Evolutionary conservation across 2,329 filamentous ascomycete species (phyloP).

Genomic region (Diaporthe humulicola): DNA sequence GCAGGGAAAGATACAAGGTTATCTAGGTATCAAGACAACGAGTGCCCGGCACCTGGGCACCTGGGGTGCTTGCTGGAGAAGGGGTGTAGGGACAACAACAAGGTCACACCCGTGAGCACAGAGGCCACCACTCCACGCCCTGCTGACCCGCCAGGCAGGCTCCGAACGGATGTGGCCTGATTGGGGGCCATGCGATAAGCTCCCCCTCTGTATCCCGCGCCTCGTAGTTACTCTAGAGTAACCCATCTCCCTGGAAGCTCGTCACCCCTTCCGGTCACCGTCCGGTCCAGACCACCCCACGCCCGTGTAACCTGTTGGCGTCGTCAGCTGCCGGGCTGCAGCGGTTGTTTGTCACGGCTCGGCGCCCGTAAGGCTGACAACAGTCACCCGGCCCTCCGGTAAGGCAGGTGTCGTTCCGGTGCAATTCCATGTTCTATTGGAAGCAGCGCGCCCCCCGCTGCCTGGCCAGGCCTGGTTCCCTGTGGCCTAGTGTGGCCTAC

Average conservation of each 20-base stretch:
- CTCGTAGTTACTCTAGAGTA: neutral
- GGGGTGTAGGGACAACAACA: neutral
- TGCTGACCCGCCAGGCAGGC: conserved; percentile 16
- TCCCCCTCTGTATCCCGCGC: neutral
- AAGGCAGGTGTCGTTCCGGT: neutral
- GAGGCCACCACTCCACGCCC: neutral
- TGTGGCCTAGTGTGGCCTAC: conserved; percentile 5
- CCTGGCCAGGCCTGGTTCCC: neutral
- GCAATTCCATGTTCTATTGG: conserved; percentile 9
- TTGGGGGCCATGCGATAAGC: neutral
- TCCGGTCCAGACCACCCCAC: conserved; percentile 10
- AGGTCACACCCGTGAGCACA: conserved; percentile 17
- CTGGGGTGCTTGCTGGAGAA: no score
- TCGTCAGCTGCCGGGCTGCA: conserved; percentile 20
- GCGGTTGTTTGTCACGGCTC: conserved; percentile 1
- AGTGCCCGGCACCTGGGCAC: conserved; percentile 23
- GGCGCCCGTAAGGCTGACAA: conserved; percentile 14
- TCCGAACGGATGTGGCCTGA: conserved; percentile 8
- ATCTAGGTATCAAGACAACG: neutral
- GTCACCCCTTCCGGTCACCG: neutral
- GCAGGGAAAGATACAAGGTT: neutral
- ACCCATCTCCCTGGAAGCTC: neutral
- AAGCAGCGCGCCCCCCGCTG: neutral
- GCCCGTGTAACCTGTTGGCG: conserved; percentile 20
- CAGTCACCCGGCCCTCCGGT: neutral